Evolutionary conservation across 768 basidiomycete species (phyloP), one percentile per base, ranked within the genome.

Genomic region (Lyophyllum atratum): DNA sequence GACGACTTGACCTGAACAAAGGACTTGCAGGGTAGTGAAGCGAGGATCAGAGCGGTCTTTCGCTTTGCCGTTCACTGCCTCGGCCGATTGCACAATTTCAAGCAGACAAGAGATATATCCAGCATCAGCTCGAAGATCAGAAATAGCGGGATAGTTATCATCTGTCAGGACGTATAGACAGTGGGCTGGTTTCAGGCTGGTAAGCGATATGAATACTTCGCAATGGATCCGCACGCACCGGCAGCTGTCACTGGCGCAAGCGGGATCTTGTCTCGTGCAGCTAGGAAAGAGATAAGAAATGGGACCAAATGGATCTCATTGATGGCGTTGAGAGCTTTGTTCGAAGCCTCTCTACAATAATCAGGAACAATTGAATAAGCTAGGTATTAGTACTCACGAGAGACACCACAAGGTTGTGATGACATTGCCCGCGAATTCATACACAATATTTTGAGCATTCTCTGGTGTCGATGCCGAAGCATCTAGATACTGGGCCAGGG

Each of bases 401-500:
- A 98, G 80, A 73, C 94, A 95, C 95, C 95, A 97, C 24, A 98
- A 71, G 15, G 90, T 85, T 5, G 95, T 95, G 62, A 97, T 91
- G 37, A 95, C 85, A 70, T 94, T 97, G 62, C 97, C 95, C 2
- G 95, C 86, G 63, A 96, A 87, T 63, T 92, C 87, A 64, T 91
- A 92, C 2, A 95, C 86, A 24, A 93, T 77, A 70, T 85, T 88
- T 66, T 87, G 84, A 0, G 85, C 80, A 67, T 81, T 85, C 70
- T 91, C 85, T 3, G 90, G 79, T 19, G 88, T 76, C n/a, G 74
- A 72, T 76, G 81, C 81, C n/a, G 85, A 77, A 33, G 77, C 74
- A 22, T 79, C 77, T 8, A 92, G 74, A 65, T 85, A 88, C 64
- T 89, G 84, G 10, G 88, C 78, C 28, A 95, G 77, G 0, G 83